Base-by-base conservation (phyloP, 2,329 filamentous ascomycete genomes). In the Pyrenophora tritici-repentis region DNA sequence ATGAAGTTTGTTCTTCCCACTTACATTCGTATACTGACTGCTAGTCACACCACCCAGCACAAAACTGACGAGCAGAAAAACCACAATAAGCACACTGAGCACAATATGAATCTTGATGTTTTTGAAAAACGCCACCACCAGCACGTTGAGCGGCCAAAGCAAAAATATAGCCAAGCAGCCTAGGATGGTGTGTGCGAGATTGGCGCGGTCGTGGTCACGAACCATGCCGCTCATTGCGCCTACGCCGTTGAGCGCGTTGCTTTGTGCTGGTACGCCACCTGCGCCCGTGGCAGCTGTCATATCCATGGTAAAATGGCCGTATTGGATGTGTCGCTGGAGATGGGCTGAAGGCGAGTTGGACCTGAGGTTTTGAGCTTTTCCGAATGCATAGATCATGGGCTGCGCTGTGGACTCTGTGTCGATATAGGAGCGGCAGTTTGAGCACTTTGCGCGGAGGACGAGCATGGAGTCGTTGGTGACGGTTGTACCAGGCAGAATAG, bases 321-420 rank as follows among this genome's bases (percentile, higher is more conserved):
- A 76, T n/a, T 63, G 56, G 12, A 66, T 50, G 49, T 78, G 76
- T 0, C 73, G 61, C 31, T 66, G 61, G n/a, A 78, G 61, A 22
- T 63, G 56, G 0, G 75, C 75, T 24, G 66, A 59, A 2, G 38
- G 59, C 1, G 68, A 62, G 41, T 75, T 54, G 12, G 58, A 75
- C 47, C 50, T 63, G 42, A 63, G 32, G 1, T 42, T 36, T 8
- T 69, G 65, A 5, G 59, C 63, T 6, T 68, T 66, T 2, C 76
- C 76, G 6, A 78, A 72, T 3, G 75, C 76, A 50, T 74, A 78
- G 20, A 77, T 73, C 68, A 77, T 76, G 1, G 73, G 72, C 18
- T 76, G 70, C 0, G 57, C 31, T 0, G 55, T 59, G 32, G 62
- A 67, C 5, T 60, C 65, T 1, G 61, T 44, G 48, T 77, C 68